These are phyloP conservation scores for Sclerotinia spermophila DNA, from an alignment of 2,329 filamentous ascomycete species.

Conservation along the genomic window DNA sequence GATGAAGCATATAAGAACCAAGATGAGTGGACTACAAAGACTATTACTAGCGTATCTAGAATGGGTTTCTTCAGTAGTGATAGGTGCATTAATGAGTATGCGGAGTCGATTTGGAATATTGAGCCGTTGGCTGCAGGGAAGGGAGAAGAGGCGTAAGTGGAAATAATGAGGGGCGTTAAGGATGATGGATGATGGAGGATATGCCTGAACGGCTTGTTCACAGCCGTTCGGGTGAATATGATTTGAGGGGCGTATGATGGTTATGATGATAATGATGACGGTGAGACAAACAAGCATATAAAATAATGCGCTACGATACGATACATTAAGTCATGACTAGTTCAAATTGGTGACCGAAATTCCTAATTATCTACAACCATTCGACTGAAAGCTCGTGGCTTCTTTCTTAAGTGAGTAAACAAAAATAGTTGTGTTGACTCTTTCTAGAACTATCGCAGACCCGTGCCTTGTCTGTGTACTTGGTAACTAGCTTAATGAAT, in stretches of 20 bases:
- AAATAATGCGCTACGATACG: background rate
- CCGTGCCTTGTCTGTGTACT: background rate
- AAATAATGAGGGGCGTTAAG: background rate
- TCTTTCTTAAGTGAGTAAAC: background rate
- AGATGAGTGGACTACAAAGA: constrained; percentile 89
- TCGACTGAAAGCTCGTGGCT: background rate
- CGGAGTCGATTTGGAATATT: constrained; percentile 94
- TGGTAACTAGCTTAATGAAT: background rate
- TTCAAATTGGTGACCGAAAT: background rate
- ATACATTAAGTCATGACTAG: background rate
- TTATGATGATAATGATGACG: background rate
- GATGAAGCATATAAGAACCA: constrained; percentile 90
- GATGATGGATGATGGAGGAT: background rate
- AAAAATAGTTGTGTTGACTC: background rate
- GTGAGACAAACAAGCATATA: background rate
- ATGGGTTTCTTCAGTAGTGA: constrained; percentile 99
- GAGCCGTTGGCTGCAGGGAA: constrained; percentile 55
- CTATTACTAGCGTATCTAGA: constrained; percentile 78
- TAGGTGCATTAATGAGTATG: constrained; percentile 95
- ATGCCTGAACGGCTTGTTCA: background rate
- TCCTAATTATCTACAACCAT: background rate
- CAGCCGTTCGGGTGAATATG: background rate
- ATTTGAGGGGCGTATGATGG: background rate
- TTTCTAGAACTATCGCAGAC: background rate
- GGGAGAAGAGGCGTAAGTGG: background rate